phyloP scores from a whole-genome alignment of 768 basidiomycete genomes.

The Suillus cothurnatus region DNA sequence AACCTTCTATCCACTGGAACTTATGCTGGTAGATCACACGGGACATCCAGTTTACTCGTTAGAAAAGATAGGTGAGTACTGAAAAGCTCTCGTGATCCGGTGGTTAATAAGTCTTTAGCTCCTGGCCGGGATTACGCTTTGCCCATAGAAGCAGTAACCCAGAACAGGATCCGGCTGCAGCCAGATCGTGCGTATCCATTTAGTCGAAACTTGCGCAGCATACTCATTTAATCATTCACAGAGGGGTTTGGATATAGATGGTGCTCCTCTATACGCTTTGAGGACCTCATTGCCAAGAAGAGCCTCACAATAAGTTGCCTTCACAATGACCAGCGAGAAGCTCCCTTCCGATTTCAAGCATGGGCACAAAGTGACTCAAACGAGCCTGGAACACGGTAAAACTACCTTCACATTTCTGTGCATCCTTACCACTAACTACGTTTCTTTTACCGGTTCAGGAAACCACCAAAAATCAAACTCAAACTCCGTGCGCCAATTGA shows the following conservation, averaged over 20 bases:
- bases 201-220: background rate
- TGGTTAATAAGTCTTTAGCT: slow-evolving; percentile 36
- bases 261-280: slow-evolving; percentile 87
- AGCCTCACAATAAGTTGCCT: slow-evolving; percentile 84
- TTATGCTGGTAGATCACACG: slow-evolving; percentile 84
- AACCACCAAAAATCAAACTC: slow-evolving; percentile 82
- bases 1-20: slow-evolving; percentile 89
- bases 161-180: slow-evolving; percentile 80
- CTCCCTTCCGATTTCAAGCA: slow-evolving; percentile 92
- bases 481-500: slow-evolving; percentile 92
- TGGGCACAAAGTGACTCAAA: slow-evolving; percentile 77
- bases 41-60: slow-evolving; percentile 81
- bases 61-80: slow-evolving; percentile 72
- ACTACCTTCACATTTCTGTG: background rate
- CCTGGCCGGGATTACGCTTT: slow-evolving; percentile 89
- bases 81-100: background rate
- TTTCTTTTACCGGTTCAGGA: slow-evolving; percentile 44
- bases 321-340: slow-evolving; percentile 77
- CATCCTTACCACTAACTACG: background rate
- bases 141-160: slow-evolving; percentile 87
- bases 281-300: slow-evolving; percentile 74
- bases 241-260: slow-evolving; percentile 97
- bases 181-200: slow-evolving; percentile 76
- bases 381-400: slow-evolving; percentile 59
- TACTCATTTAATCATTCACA: slow-evolving; percentile 31